phyloP scores from a whole-genome alignment of 495 filamentous ascomycete genomes.

The Xylaria acuta region DNA sequence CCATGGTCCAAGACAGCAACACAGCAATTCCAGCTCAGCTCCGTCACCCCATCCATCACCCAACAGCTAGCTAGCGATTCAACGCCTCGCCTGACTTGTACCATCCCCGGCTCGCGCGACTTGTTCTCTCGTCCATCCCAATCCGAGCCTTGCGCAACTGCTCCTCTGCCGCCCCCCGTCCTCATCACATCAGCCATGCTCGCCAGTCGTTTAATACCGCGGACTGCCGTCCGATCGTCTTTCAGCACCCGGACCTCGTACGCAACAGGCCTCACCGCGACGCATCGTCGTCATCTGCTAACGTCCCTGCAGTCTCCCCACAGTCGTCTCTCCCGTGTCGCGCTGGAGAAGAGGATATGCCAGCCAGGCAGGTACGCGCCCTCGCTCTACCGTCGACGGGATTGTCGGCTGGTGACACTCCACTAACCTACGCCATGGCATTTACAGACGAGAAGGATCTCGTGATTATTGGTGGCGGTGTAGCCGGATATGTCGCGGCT shows the following conservation, averaged over 20 bases:
- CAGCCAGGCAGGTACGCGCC: conserved; percentile 73
- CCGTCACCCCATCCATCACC: background rate
- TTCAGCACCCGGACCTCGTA: conserved; percentile 62
- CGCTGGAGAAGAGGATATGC: conserved; percentile 75
- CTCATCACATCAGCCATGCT: conserved; percentile 63
- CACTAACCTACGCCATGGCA: conserved; percentile 11
- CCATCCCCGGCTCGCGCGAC: conserved; percentile 6
- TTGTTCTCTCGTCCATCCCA: conserved; percentile 28
- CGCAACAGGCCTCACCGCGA: conserved; percentile 36
- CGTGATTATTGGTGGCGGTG: conserved; percentile 95
- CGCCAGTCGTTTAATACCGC: conserved; percentile 70
- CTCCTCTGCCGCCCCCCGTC: conserved; percentile 30
- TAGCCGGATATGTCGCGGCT: conserved; percentile 97
- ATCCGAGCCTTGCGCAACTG: conserved; percentile 32
- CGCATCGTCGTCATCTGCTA: conserved; percentile 36
- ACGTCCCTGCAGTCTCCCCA: conserved; percentile 56
- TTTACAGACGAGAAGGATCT: conserved; percentile 85
- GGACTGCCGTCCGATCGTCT: conserved; percentile 69
- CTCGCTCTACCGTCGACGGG: conserved; percentile 2
- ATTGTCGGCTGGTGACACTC: conserved; percentile 30
- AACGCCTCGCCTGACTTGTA: background rate
- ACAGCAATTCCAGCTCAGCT: background rate
- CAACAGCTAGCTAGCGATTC: background rate
- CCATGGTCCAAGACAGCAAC: background rate
- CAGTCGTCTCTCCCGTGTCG: conserved; percentile 64